Base-by-base conservation (phyloP, 2,329 filamentous ascomycete genomes). In the Diaporthe citrichinensis region DNA sequence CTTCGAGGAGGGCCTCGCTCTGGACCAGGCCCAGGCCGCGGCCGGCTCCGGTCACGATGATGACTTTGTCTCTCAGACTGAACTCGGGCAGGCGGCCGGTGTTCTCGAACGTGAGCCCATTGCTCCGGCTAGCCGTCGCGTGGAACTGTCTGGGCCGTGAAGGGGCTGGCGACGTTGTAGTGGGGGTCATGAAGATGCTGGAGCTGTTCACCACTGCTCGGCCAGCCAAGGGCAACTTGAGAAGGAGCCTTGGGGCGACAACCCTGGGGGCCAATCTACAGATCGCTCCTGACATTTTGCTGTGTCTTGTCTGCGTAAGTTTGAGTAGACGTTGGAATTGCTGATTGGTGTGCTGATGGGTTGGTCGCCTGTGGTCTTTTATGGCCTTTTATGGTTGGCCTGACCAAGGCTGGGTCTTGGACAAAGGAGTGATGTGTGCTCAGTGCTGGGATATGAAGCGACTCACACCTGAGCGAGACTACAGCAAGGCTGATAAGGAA, bases 11-110 rank as follows among this genome's bases (percentile, higher is more conserved):
- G 9, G 94, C 95, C 81, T 96, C 94, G 57, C 93, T 90, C 82
- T 96, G 94, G 31, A 93, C 93, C 55, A 97, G 87, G 55, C 95
- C 95, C 14, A 97, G 87, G 3, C 95, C 95, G 76, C 94, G 90
- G 10, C 92, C 95, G 74, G 90, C 94, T 65, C 95, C 94, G 2
- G 94, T 94, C 28, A 97, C 93, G 59, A 95, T 84, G 72, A 96
- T 88, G 23, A 96, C 92, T 83, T 93, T 95, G 84, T 91, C 90
- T 78, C 90, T 88, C 78, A 97, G 88, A 80, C 89, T 92, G 86
- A 97, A 97, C 81, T 97, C 95, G 59, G 93, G 92, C 69, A 96
- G 84, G 17, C 76, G 72, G 20, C 74, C 71, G 28, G 75, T 77
- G 61, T 57, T 67, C 23, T 59, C 65, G 53, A 67, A 69, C 20